Base-by-base conservation (phyloP, 176 grass and related monocot species). In the Echinochloa phyllopogon region DNA sequence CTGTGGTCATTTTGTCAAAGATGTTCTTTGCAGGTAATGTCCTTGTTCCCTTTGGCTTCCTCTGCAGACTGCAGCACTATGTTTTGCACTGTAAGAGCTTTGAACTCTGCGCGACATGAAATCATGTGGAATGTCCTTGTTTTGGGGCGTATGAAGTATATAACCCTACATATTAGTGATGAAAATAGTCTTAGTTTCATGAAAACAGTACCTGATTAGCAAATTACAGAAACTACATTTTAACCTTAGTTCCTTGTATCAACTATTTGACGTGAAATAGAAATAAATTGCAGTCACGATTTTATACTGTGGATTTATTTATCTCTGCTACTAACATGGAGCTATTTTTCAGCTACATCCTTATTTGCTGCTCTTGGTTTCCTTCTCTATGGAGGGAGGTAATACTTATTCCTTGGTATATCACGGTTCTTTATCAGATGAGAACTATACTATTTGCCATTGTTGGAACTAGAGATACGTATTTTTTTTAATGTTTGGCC, bases 371-470 rank as follows among this genome's bases (percentile, higher is more conserved):
- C 88, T 18, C 63, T 86, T 65, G 92, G 82, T 14, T 94, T 94
- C 51, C 85, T 90, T 53, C 92, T 94, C 78, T 94, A 90, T 80
- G 92, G 92, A 61, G 92, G 92, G 44, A 94, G 92, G 92, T 94
- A 84, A 83, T 60, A 18, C 44, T 33, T 51, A 40, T 44, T 81
- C 17, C 83, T 76, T 29, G 55, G 16, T 61, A 16, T 39, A 18
- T 29, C 27, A 61, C 78, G 57, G 13, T 36, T 59, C 7, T 16
- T 29, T 15, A 33, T 63, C 12, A 63, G 6, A 33, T 63, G 10
- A 33, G 1, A 15, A 14, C 12, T 33, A 15, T 63, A 25, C 21
- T n/a, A n/a, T 21, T 56, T 21, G 17, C 59, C 4, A 33, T 4
- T 3, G 7, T 51, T 18, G 4, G 51, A 51, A 29, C 70, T 74